Base-by-base conservation (phyloP, 1,139 yeast genomes). In the Blastobotrys serpentis region DNA sequence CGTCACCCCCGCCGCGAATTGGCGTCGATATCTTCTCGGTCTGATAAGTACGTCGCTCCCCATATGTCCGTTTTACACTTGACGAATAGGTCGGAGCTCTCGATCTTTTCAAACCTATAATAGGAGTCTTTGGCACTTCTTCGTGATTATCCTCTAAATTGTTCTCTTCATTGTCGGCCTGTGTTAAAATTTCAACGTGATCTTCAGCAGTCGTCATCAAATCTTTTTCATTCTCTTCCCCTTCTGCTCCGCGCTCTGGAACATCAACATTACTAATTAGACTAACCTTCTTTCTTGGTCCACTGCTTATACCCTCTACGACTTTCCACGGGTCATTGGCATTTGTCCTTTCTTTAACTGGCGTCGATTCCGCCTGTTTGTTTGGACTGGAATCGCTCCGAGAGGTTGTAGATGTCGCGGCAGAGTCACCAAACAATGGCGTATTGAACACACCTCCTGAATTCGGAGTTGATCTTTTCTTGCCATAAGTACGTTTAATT, bases 401-500 rank as follows among this genome's bases (percentile, higher is more conserved):
- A n/a, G n/a, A 4, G 13, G 13, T 11, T 11, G 13, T 11, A 7
- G 26, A 10, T 6, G 26, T 10, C 13, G 32, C 7, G 32, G 13
- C n/a, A 11, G 32, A 4, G 4, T 29, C 32, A 10, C 32, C 32
- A 6, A 29, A 29, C 13, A 29, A 29, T 6, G 26, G 8, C 6
- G 13, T 29, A 29, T 29, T 29, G n/a, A 7, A 4, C 13, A 11
- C 4, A 7, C 7, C 32, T 4, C 32, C 13, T 6, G 32, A 7
- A 6, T 29, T 29, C 23, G 23, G 23, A 16, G 25, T 32, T 10
- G 19, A 32, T 13, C 48, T 37, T 23, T 40, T 19, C 4, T 43
- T 40, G 11, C 47, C 50, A 41, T 47, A 47, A 10, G 50, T 47
- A n/a, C 40, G 19, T 13, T 40, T 47, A 7, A 36, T 19, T 14